These are phyloP conservation scores for Geotrichum histeridarum DNA, from an alignment of 1,139 yeast genomes.

Conservation along the genomic window DNA sequence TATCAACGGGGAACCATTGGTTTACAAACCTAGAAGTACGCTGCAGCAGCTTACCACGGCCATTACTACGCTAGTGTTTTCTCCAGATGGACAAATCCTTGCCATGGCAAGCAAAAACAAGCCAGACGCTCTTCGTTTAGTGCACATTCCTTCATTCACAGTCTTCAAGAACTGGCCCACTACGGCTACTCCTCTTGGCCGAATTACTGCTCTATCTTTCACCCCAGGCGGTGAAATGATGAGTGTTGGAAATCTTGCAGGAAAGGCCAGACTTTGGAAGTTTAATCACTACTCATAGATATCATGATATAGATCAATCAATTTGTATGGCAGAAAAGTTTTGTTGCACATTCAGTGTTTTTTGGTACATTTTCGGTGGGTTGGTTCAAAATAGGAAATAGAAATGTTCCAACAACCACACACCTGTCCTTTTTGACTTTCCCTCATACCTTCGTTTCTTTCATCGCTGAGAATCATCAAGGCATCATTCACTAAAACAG, in stretches of 20 bases:
- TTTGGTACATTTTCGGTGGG: background rate
- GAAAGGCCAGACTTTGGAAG: slow-evolving; percentile 86
- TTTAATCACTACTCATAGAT: slow-evolving; percentile 57
- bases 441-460: background rate
- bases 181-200: slow-evolving; percentile 90
- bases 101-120: slow-evolving; percentile 82
- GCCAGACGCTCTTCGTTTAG: slow-evolving; percentile 79
- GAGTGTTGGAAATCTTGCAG: slow-evolving; percentile 86
- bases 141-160: slow-evolving; percentile 81
- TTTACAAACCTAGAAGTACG: slow-evolving; percentile 42
- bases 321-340: background rate
- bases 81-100: slow-evolving; percentile 84
- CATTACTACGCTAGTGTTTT: slow-evolving; percentile 66
- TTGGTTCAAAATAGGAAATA: background rate
- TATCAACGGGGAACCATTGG: slow-evolving; percentile 27
- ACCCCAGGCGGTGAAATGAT: slow-evolving; percentile 79
- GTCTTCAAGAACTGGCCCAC: slow-evolving; percentile 97
- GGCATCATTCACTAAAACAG: no score
- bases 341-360: background rate
- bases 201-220: slow-evolving; percentile 77
- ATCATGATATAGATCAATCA: background rate
- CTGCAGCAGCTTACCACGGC: slow-evolving; percentile 80
- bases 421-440: slow-evolving; percentile 16
- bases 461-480: background rate
- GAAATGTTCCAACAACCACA: background rate